Base-by-base conservation (phyloP, 768 basidiomycete species). In the Pleurotus tuoliensis region DNA sequence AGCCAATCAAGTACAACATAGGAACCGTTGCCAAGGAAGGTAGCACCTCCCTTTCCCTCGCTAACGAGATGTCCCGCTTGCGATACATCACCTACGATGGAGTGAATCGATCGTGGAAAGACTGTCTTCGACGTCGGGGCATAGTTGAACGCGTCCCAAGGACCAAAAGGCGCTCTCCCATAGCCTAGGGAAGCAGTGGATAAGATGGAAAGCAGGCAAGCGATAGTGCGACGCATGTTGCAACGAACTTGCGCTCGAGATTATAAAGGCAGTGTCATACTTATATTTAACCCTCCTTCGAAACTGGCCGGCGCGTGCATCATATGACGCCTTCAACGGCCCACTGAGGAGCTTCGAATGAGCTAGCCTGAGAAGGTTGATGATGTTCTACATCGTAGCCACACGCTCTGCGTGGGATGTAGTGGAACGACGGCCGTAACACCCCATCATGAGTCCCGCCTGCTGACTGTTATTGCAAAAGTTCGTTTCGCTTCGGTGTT, bases 101-200 rank as follows among this genome's bases (percentile, higher is more conserved):
- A 56, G 46, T 63, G 65, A 9, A 75, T 53, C n/a, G 61, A 58
- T n/a, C 56, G 61, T 8, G 76, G 75, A 11, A 56, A 58, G 3
- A 76, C 70, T 13, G 56, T 65, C 39, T 68, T 67, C 12, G 65
- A 67, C 0, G 62, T 47, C 3, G 76, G 76, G 1, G 76, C 75
- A 41, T 65, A 73, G 56, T 76, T 77, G 62, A 77, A 78, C 12
- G 58, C 59, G 58, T 78, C 76, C 76, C 76, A 77, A 49, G 75
- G 72, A 15, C 76, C 76, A 30, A 56, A 50, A 1, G 76, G 76
- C 8, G 75, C 76, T 39, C 66, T 46, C 9, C 63, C 67, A 40
- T 20, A 52, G 3, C 4, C 38, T 6, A 39, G 40, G 7, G 12
- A 7, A 47, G 18, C 46, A 12, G 13, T 2, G 7, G 30, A 16